Evolutionary conservation across 768 basidiomycete species (phyloP), one percentile per base, ranked within the genome.

Genomic region (Pleurotus giganteus): DNA sequence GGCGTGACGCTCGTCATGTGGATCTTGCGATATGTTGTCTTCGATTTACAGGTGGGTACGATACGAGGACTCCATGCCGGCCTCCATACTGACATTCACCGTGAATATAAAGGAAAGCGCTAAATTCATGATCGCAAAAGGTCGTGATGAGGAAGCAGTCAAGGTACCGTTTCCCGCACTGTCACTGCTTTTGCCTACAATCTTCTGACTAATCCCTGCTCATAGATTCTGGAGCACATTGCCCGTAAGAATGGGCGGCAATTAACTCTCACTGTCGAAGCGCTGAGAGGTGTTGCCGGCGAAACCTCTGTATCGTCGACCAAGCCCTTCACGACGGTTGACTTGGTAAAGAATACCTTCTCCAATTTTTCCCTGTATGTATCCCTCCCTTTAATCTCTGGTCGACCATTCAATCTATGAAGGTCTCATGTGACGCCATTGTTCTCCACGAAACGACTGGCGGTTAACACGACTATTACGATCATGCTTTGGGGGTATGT

Each of bases 101-200:
- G 19, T 41, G 7, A 41, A 1, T 4, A 41, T 17, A 1, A 41
- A 41, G 39, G 39, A 41, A 41, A 81, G 81, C 0, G 78, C 84
- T 7, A 86, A 86, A 60, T 86, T 78, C 65, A 74, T 85, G 19
- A 69, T 84, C 21, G 76, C 74, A 4, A 77, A 80, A 60, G 82
- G 82, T 23, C 75, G 76, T 37, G 83, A 86, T 59, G 71, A 72
- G 45, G 81, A 84, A 42, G 83, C 83, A 4, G 70, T 85, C 45
- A 66, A 70, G 57, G 78, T 77, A 36, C 23, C 67, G 43, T 3
- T 23, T 54, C 26, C 54, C 21, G 15, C 54, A 42, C 17, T 27
- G 21, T 4, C 17, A 4, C 12, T 21, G 15, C 41, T 49, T 4
- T 32, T 32, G 7, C 13, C 31, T 13, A 32, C 13, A 32, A 32